Evolutionary conservation across 1,284 basidiomycete genomes (phyloP), one percentile per base, ranked within the genome.

Genomic region (Microbotryomycetes sp.): DNA sequence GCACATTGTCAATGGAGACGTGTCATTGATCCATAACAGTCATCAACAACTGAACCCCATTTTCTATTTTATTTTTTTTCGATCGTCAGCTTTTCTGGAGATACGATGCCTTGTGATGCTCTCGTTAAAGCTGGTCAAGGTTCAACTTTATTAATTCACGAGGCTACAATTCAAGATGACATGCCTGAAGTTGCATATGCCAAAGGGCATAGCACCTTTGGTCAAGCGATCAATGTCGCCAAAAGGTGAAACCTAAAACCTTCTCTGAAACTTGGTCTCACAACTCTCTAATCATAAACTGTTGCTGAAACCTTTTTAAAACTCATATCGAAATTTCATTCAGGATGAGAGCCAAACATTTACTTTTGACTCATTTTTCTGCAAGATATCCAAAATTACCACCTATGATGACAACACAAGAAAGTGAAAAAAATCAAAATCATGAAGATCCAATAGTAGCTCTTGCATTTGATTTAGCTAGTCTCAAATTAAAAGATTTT

Each of bases 321-420:
- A 19, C 9, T 2, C 25, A 6, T 42, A 19, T 19, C 25, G 15
- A 6, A 31, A 45, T 46, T 23, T 32, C 26, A 25, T 9, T 31
- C 70, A 90, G 87, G 67, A 93, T 94, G 90, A 79, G 82, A 6
- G 92, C 91, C 0, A 78, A 84, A 60, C 85, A 90, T 68, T 80
- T 90, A 26, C 81, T 97, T 36, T 81, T 97, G 26, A 97, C 92
- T 2, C 93, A 97, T 76, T 97, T 97, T 76, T 96, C 92, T 14
- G 89, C 90, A 59, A 84, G 93, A 14, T 96, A 96, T 75, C 92
- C 92, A 15, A 92, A 89, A 72, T 80, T 92, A 71, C 88, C 89
- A 1, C 70, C 67, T 14, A 60, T 61, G 9, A 50, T 63, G 4
- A 51, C 46, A 4, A 42, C 36, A 7, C 36, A 45, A 25, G 25